Evolutionary conservation across 108 stramenopile species (phyloP).

Genomic region (Cyclotella atomus): DNA sequence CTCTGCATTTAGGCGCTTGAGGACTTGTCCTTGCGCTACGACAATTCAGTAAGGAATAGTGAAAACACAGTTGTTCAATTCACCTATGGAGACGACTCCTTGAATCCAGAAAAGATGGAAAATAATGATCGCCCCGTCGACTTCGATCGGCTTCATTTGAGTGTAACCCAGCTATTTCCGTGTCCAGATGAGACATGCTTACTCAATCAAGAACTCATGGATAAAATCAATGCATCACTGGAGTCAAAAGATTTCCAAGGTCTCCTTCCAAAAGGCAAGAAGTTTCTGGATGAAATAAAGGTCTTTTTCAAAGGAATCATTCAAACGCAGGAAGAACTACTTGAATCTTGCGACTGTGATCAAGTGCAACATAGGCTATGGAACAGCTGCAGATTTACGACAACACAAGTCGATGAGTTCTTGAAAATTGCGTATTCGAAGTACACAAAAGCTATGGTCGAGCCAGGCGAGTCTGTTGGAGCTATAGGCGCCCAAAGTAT

Average conservation of each 20-base stretch:
- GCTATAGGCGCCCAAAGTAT: conserved; percentile 98
- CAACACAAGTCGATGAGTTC: conserved; percentile 75
- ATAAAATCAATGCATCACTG: conserved; percentile 54
- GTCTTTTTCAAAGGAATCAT: conserved; percentile 67
- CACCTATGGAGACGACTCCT: conserved; percentile 96
- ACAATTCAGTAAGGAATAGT: conserved; percentile 95
- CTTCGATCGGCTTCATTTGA: conserved; percentile 72
- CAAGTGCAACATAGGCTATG: conserved; percentile 52
- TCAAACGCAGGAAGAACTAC: conserved; percentile 55
- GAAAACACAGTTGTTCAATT: conserved; percentile 98
- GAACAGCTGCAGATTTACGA: conserved; percentile 81
- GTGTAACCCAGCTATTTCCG: conserved; percentile 63
- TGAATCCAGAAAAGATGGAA: conserved; percentile 97
- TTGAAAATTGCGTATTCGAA: conserved; percentile 76
- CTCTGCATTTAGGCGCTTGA: conserved; percentile 74
- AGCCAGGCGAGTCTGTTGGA: conserved; percentile 97
- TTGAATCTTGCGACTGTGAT: conserved; percentile 18
- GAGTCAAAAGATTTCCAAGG: conserved; percentile 61
- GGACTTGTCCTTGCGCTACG: conserved; percentile 96
- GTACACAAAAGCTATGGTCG: conserved; percentile 78
- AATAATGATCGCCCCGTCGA: conserved; percentile 89
- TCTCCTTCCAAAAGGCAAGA: conserved; percentile 71
- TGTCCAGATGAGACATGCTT: conserved; percentile 62
- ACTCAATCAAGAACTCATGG: conserved; percentile 51
- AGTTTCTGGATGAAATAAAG: conserved; percentile 72